Conservation (phyloP, 768 basidiomycete genomes). For the Mycena sanguinolenta region DNA sequence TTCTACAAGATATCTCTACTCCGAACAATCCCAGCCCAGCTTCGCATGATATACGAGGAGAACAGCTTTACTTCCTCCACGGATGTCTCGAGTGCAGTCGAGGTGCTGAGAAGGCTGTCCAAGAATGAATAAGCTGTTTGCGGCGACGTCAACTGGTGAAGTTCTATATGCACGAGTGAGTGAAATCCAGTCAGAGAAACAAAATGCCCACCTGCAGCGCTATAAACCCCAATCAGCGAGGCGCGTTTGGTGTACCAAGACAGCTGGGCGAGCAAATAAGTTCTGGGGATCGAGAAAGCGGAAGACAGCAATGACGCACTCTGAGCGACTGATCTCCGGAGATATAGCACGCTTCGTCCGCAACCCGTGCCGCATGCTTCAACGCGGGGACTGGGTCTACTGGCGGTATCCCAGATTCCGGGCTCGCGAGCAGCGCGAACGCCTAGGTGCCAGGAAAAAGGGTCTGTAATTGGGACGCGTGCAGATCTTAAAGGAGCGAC, state of each 20-base stretch:
- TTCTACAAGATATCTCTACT: slow-evolving; percentile 69
- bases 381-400: slow-evolving; percentile 74
- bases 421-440: slow-evolving; percentile 75
- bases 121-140: slow-evolving; percentile 76
- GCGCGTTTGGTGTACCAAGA: slow-evolving; percentile 81
- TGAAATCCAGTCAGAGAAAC: not conserved
- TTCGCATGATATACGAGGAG: slow-evolving; percentile 71
- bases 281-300: not conserved
- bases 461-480: not conserved
- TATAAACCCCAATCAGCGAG: slow-evolving; percentile 76
- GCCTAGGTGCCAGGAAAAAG: slow-evolving; percentile 75
- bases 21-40: slow-evolving; percentile 80
- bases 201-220: slow-evolving; percentile 68
- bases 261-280: slow-evolving; percentile 55
- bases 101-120: slow-evolving; percentile 69
- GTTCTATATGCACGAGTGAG: slow-evolving; percentile 57
- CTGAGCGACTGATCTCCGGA: slow-evolving; percentile 67
- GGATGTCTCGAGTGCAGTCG: slow-evolving; percentile 58
- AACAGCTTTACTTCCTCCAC: slow-evolving; percentile 69
- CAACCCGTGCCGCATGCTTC: slow-evolving; percentile 71
- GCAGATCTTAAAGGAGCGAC: slow-evolving; percentile 30
- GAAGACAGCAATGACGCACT: slow-evolving; percentile 53
- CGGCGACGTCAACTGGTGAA: slow-evolving; percentile 87
- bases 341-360: slow-evolving; percentile 78
- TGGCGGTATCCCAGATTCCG: slow-evolving; percentile 60